Conservation (phyloP, 257 asterid species). For the Galeopsis tetrahit region DNA sequence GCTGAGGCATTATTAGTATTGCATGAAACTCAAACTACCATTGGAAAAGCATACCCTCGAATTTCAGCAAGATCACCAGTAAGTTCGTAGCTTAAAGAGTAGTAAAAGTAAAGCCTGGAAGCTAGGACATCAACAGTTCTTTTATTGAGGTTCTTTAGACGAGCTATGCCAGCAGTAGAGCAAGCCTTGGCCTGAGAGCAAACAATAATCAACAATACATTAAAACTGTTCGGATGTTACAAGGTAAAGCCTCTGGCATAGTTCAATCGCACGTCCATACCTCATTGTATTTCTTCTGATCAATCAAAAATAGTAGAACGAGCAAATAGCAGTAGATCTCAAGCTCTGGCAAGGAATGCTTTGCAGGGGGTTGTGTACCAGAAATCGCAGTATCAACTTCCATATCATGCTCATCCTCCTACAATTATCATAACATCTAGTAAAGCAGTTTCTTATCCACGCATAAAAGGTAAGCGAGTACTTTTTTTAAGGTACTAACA, state of each 20-base stretch:
- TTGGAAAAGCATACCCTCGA: constrained; percentile 58
- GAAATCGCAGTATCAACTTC: constrained; percentile 61
- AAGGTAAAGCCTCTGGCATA: constrained; percentile 1
- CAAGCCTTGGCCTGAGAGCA: constrained; percentile 72
- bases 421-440: constrained; percentile 33
- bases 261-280: constrained; percentile 39
- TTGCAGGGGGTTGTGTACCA: constrained; percentile 53
- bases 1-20: constrained; percentile 16
- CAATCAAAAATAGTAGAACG: constrained; percentile 65
- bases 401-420: constrained; percentile 67
- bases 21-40: constrained; percentile 17
- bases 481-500: background rate
- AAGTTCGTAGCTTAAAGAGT: constrained; percentile 78
- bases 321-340: constrained; percentile 75
- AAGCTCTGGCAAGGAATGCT: constrained; percentile 68
- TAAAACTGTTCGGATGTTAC: constrained; percentile 16
- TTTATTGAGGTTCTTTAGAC: constrained; percentile 59
- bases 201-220: constrained; percentile 24
- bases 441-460: constrained; percentile 12
- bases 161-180: constrained; percentile 75
- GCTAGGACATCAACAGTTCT: constrained; percentile 80
- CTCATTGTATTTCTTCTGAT: constrained; percentile 69
- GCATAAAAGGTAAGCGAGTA: background rate
- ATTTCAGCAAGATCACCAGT: constrained; percentile 80
- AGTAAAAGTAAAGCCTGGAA: constrained; percentile 72